Base-by-base conservation (phyloP, 164 flowering plant species). In the Echeveria elegans region DNA sequence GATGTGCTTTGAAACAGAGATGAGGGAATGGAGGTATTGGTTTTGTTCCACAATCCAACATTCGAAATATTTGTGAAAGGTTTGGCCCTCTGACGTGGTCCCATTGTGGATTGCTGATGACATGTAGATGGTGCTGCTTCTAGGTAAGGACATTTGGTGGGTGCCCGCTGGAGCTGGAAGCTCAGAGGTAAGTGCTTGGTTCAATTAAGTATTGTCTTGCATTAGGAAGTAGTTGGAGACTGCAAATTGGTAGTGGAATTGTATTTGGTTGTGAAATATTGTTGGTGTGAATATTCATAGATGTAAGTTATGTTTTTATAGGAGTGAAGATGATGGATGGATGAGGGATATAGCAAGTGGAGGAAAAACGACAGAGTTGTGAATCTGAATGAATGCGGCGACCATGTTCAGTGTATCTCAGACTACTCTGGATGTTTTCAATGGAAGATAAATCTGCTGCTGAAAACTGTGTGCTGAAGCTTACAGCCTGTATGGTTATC, bases 41-140 rank as follows among this genome's bases (percentile, higher is more conserved):
- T 76, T 72, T 34, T 78, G 82, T 38, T 80, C 78, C 0, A 5
- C 52, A 11, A 82, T 32, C 81, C 83, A 80, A 28, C 37, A 24
- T 15, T 79, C 77, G 68, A 70, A 76, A 77, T 78, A 80, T 24
- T 62, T 62, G 5, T 58, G 64, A 68, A 77, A 77, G 60, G 40
- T 56, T 37, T 77, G 72, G 1, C 48, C 56, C 59, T 59, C 67
- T 2, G 72, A 43, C 4, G 19, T n/a, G 29, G 69, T 29, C 21
- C 58, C 38, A 26, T 66, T 34, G 37, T 60, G 18, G 62, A n/a
- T 5, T 36, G 41, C 43, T 26, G 69, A 66, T 21, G 69, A 36
- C 69, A 66, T 66, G 30, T 31, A 66, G 32, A 56, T 6, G 29
- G 29, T 53, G 29, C 60, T 53, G 31, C 60, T 53, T 53, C 16